Evolutionary conservation across 345 rosid species (phyloP), one percentile per base, ranked within the genome.

Genomic region (Garcia nutans): DNA sequence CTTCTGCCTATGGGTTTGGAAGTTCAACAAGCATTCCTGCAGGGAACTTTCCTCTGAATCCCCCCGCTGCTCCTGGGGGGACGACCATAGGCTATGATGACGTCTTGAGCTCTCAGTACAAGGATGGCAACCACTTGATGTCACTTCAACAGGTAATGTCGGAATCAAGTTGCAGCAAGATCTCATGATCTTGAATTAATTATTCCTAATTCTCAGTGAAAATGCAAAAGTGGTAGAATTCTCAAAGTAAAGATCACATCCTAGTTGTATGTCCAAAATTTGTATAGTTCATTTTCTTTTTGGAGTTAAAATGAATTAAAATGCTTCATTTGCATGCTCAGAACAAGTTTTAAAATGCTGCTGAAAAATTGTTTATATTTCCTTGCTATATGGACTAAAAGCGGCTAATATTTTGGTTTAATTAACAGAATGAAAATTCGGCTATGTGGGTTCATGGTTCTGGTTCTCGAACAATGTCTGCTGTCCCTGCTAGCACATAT

Each of bases 1-100:
- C 98, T 76, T 84, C 99, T 59, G 95, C 89, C 72, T 93, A 93
- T 79, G 98, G 99, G 22, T 92, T 87, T 81, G 97, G 96, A 74
- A 91, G 81, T 76, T 89, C 98, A 6, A 78, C 86, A 75, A 92
- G 87, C 75, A 78, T 86, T 82, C 92, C 93, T 60, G 82, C 88
- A 2, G 96, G 91, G 72, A 93, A 84, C 85, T 92, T 89, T 78
- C 89, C 96, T 78, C 74, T 86, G 74, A 91, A 89, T 81, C 88
- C 87, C 8, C 91, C 91, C 3, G 49, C 89, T 78, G 85, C 91
- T 24, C 89, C 96, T 59, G 73, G 85, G 0, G 94, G 94, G 66
- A 80, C 90, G 3, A 86, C 90, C 24, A 72, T 93, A 8, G 88
- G 93, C 56, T 93, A 92, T 55, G 97, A 90, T 24, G 98, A 92